Conservation (phyloP, 1,284 basidiomycete species). For the Anthracocystis panici-leucophaei region DNA sequence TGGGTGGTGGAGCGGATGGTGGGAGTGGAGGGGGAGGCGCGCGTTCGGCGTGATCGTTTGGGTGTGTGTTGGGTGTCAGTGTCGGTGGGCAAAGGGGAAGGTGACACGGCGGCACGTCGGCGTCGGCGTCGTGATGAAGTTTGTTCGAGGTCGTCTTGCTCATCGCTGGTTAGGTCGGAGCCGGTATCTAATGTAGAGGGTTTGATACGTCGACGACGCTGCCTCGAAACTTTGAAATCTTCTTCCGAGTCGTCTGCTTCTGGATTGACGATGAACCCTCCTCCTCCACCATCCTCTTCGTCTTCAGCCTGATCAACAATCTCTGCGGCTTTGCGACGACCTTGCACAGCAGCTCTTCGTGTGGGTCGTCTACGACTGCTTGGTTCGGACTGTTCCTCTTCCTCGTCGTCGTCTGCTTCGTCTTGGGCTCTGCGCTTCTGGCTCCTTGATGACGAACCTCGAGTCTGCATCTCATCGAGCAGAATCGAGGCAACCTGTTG, state of each 20-base stretch:
- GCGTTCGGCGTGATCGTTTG: conserved; percentile 12
- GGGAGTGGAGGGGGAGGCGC: conserved; percentile 8
- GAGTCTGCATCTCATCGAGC: conserved; percentile 21
- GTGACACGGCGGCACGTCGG: conserved; percentile 2
- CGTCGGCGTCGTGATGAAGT: conserved; percentile 2
- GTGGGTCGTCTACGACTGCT: conserved; percentile 22
- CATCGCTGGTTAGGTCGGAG: conserved; percentile 20
- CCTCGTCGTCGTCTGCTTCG: conserved; percentile 8
- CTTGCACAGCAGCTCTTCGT: conserved; percentile 30
- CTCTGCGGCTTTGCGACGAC: conserved; percentile 27
- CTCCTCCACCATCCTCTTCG: conserved; percentile 16
- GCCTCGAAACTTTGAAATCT: conserved; percentile 29
- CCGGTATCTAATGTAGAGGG: conserved; percentile 18
- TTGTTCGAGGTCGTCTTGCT: conserved; percentile 11
- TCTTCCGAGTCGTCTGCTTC: conserved; percentile 34
- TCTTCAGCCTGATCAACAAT: conserved; percentile 19
- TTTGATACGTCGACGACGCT: conserved; percentile 4
- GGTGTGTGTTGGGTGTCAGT: conserved; percentile 1
- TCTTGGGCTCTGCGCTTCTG: conserved; percentile 1
- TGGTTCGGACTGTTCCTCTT: neutral
- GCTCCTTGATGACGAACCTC: neutral
- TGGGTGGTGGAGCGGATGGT: conserved; percentile 25
- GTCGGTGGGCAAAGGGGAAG: conserved; percentile 5
- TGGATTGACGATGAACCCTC: conserved; percentile 38
- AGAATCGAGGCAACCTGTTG: conserved; percentile 47